These are phyloP conservation scores for Blastobotrys chiropterorum DNA, from an alignment of 805 yeast species.

Conservation along the genomic window DNA sequence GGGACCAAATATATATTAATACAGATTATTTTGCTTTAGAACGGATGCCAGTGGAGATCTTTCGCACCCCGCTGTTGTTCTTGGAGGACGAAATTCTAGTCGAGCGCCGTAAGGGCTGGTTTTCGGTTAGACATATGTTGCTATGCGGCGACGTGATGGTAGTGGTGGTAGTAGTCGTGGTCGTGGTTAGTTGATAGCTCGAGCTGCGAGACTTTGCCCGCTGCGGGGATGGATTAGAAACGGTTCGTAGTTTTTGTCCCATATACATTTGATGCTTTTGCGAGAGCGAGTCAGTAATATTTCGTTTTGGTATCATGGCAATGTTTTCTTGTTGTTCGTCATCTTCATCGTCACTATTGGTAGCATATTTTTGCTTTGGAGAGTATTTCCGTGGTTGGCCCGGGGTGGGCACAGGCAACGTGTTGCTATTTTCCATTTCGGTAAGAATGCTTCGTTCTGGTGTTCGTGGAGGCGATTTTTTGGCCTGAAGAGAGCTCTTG, in stretches of 20 bases:
- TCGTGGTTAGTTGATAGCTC: slow-evolving; percentile 16
- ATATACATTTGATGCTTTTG: slow-evolving; percentile 20
- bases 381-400: slow-evolving; percentile 84
- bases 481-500: slow-evolving; percentile 1
- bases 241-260: slow-evolving; percentile 27
- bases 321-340: slow-evolving; percentile 1
- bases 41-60: slow-evolving; percentile 9
- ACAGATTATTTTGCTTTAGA: background rate
- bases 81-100: slow-evolving; percentile 12
- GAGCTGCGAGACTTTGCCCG: slow-evolving; percentile 10
- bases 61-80: slow-evolving; percentile 13
- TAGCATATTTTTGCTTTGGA: slow-evolving; percentile 16
- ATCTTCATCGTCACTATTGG: slow-evolving; percentile 10
- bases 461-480: slow-evolving; percentile 48
- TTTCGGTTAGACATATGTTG: slow-evolving; percentile 1
- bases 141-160: slow-evolving; percentile 18
- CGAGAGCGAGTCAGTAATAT: slow-evolving; percentile 21
- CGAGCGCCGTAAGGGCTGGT: slow-evolving; percentile 19
- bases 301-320: slow-evolving; percentile 13
- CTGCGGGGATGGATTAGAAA: slow-evolving; percentile 31
- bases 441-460: slow-evolving; percentile 73
- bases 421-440: slow-evolving; percentile 55
- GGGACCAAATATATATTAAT: background rate
- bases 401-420: slow-evolving; percentile 86
- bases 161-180: slow-evolving; percentile 21